These are phyloP conservation scores for Fonsecaea pedrosoi DNA, from an alignment of 2,329 filamentous ascomycete genomes.

Conservation along the genomic window DNA sequence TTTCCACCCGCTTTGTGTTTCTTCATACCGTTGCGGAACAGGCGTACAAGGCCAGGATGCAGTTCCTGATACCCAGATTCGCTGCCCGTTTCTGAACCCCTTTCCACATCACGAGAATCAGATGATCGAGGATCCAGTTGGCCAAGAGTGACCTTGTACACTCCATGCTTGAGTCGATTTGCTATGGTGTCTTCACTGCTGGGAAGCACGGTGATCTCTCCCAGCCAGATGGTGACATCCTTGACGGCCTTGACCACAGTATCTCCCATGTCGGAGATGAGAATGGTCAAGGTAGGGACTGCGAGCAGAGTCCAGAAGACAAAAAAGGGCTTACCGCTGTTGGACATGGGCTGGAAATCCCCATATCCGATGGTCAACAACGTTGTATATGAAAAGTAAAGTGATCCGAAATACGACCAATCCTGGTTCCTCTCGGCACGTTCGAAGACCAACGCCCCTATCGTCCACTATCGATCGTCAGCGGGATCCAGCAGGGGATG, in stretches of 20 bases:
- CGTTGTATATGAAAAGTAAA: slow-evolving; percentile 62
- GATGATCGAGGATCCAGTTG: slow-evolving; percentile 22
- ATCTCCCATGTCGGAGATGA: slow-evolving; percentile 61
- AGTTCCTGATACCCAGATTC: slow-evolving; percentile 27
- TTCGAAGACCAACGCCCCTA: slow-evolving; percentile 60
- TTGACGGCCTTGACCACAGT: slow-evolving; percentile 62
- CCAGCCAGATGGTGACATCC: slow-evolving; percentile 63
- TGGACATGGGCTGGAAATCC: slow-evolving; percentile 55
- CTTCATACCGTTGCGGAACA: slow-evolving; percentile 30
- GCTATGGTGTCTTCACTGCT: slow-evolving; percentile 52
- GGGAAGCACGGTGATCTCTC: slow-evolving; percentile 61
- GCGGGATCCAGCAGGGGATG: not conserved
- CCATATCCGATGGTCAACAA: slow-evolving; percentile 64
- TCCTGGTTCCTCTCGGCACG: slow-evolving; percentile 53
- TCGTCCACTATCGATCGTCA: slow-evolving; percentile 50
- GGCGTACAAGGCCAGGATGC: slow-evolving; percentile 38
- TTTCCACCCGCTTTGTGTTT: slow-evolving; percentile 18
- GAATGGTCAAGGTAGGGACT: slow-evolving; percentile 61
- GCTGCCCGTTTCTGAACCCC: slow-evolving; percentile 17
- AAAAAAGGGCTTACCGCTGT: slow-evolving; percentile 62
- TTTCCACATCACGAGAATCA: slow-evolving; percentile 20
- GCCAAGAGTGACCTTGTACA: slow-evolving; percentile 39
- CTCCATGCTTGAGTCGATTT: slow-evolving; percentile 41
- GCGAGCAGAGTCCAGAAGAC: slow-evolving; percentile 64
- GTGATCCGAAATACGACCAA: slow-evolving; percentile 60